These are phyloP conservation scores for Aspergillus floridensis DNA, from an alignment of 2,329 filamentous ascomycete species.

Conservation along the genomic window DNA sequence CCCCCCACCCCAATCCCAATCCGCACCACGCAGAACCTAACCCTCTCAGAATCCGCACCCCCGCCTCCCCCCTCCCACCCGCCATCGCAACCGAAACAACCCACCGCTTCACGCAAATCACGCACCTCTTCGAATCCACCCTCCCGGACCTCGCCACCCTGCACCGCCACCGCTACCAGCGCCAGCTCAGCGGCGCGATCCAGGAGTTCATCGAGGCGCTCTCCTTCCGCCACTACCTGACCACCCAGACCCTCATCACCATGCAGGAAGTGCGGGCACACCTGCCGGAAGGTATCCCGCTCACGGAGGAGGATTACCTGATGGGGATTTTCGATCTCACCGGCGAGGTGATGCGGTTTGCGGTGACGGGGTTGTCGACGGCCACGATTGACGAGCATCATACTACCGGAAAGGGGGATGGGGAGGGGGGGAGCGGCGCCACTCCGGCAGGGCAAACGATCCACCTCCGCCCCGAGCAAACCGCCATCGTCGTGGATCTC, in stretches of 20 bases:
- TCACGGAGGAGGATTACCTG: constrained; percentile 82
- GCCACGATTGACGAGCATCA: constrained; percentile 40
- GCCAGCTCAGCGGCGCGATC: constrained; percentile 72
- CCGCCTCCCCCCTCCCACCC: constrained; percentile 52
- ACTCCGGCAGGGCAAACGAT: too few relatives aligned
- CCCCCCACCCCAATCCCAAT: not conserved
- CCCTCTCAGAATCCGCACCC: not conserved
- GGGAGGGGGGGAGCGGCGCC: too few relatives aligned
- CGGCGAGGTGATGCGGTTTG: constrained; percentile 95
- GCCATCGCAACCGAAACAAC: constrained; percentile 69
- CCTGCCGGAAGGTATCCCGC: constrained; percentile 52
- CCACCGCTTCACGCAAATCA: constrained; percentile 68
- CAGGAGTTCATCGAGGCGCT: constrained; percentile 95
- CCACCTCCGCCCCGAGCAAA: constrained; percentile 42
- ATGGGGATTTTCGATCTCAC: constrained; percentile 91
- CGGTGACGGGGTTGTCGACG: constrained; percentile 81
- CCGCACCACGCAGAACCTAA: constrained; percentile 24
- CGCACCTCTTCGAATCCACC: constrained; percentile 64
- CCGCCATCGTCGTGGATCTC: constrained; percentile 75
- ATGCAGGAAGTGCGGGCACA: constrained; percentile 56
- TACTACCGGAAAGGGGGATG: constrained; percentile 27
- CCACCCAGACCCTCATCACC: constrained; percentile 70
- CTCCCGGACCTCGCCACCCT: constrained; percentile 71
- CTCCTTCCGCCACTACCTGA: constrained; percentile 84
- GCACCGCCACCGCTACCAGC: constrained; percentile 78